phyloP scores from a whole-genome alignment of 441 rosid species.

The Populus hybrid region DNA sequence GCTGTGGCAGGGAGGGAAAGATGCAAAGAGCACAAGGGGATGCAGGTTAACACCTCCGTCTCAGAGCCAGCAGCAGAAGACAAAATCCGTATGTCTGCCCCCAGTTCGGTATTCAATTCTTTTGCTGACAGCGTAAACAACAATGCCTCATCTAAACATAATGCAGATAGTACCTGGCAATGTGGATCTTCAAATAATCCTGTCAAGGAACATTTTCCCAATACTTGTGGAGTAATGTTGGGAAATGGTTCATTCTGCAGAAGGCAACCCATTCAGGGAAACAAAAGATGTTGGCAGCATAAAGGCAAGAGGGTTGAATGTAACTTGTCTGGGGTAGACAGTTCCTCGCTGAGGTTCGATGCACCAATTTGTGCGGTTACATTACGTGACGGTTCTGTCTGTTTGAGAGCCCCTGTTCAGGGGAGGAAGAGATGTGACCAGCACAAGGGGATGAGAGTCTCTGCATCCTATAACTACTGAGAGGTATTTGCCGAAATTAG shows the following conservation, averaged over 20 bases:
- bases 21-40: slow-evolving; percentile 48
- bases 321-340: not conserved
- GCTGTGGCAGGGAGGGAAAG: slow-evolving; percentile 40
- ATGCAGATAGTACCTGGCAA: not conserved
- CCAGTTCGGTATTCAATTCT: slow-evolving; percentile 1
- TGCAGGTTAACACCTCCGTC: slow-evolving; percentile 25
- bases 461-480: not conserved
- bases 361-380: slow-evolving; percentile 33
- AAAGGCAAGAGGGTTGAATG: slow-evolving; percentile 16
- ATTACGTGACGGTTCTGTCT: slow-evolving; percentile 31
- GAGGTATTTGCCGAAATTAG: not conserved
- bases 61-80: slow-evolving; percentile 12
- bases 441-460: slow-evolving; percentile 30
- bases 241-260: slow-evolving; percentile 31
- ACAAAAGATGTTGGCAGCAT: slow-evolving; percentile 36
- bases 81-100: not conserved
- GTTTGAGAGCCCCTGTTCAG: slow-evolving; percentile 24
- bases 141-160: not conserved
- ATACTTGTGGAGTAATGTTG: slow-evolving; percentile 27
- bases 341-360: not conserved
- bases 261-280: slow-evolving; percentile 26
- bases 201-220: not conserved
- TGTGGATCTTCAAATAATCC: not conserved
- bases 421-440: slow-evolving; percentile 37
- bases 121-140: not conserved